Base-by-base conservation (phyloP, 176 grass and related monocot genomes). In the Alloteropsis semialata region DNA sequence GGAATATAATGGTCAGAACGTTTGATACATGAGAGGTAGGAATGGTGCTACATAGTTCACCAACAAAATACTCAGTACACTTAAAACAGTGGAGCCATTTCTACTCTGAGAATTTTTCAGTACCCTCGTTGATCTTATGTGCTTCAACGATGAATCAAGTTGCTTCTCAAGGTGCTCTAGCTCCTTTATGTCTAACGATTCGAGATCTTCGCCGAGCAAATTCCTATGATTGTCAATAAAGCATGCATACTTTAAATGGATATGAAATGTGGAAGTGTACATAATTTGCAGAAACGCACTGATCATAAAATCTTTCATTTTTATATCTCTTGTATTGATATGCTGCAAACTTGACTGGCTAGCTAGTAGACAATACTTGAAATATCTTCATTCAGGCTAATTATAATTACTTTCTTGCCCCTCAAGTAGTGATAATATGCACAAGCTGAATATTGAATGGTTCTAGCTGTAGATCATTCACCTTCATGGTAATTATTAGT, bases 61-160 rank as follows among this genome's bases (percentile, higher is more conserved):
- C 25, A 72, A 67, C 34, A 17, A 63, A 63, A 19, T 0, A 55
- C 6, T 14, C 3, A 28, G 49, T 62, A 16, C 5, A 74, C 45
- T 55, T 22, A 18, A 66, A 56, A 18, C 8, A 68, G 22, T 15
- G 61, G 48, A 43, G 1, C 43, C 43, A 13, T 65, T 80, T 51
- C 0, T 24, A 14, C 4, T 64, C 1, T 25, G 28, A 89, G 27
- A 36, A 72, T 2, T 22, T 2, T 61, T 30, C 22, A 44, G 45
- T 95, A 98, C 96, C 89, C 93, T 90, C 43, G 96, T 93, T 44
- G 93, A 95, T 88, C 93, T 87, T 74, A 95, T 88, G 80, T 98
- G 93, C 82, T 83, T 98, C 81, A 98, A 73, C 49, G 96, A 98
- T 38, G 78, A 83, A 87, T 96, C 96, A 27, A 98, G 96, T 65